Conservation (phyloP, 2,329 filamentous ascomycete species). For the Aureobasidium vineae region DNA sequence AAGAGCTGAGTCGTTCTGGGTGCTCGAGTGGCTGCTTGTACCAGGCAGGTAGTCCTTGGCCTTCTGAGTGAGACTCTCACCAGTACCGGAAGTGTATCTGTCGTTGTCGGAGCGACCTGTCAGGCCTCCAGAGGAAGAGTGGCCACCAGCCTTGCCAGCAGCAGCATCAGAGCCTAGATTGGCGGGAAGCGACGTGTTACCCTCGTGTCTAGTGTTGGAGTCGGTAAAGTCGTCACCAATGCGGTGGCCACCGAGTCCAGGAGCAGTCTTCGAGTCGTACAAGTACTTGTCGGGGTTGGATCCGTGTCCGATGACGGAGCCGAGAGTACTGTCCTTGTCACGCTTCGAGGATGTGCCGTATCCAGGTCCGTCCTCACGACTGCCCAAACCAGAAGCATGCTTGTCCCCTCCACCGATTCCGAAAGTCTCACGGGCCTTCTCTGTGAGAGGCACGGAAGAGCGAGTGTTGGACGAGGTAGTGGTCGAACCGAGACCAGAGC, state of each 20-base stretch:
- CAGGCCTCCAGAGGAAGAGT: slow-evolving; percentile 9
- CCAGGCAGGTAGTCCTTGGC: slow-evolving; percentile 17
- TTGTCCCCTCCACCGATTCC: slow-evolving; percentile 6
- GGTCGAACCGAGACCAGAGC: background rate
- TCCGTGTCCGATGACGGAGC: slow-evolving; percentile 17
- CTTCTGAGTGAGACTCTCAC: slow-evolving; percentile 16
- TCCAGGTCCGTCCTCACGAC: slow-evolving; percentile 11
- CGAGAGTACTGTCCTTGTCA: slow-evolving; percentile 5
- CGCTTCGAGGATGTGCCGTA: slow-evolving; percentile 11
- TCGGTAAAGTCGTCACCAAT: slow-evolving; percentile 21
- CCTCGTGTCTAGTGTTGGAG: slow-evolving; percentile 21
- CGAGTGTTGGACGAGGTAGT: background rate
- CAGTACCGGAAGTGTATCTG: slow-evolving; percentile 6
- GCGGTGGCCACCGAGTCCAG: slow-evolving; percentile 21
- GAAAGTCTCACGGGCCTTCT: slow-evolving; percentile 15
- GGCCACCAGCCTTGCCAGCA: background rate
- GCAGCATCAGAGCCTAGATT: slow-evolving; percentile 15
- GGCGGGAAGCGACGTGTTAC: background rate
- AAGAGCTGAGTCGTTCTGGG: background rate
- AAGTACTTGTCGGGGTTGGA: slow-evolving; percentile 19
- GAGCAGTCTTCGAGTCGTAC: slow-evolving; percentile 13
- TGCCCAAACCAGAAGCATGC: background rate
- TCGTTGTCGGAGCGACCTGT: background rate
- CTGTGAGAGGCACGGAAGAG: slow-evolving; percentile 1
- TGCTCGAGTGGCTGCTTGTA: background rate